phyloP scores from a whole-genome alignment of 2,329 filamentous ascomycete genomes.

The Colletotrichum plurivorum region DNA sequence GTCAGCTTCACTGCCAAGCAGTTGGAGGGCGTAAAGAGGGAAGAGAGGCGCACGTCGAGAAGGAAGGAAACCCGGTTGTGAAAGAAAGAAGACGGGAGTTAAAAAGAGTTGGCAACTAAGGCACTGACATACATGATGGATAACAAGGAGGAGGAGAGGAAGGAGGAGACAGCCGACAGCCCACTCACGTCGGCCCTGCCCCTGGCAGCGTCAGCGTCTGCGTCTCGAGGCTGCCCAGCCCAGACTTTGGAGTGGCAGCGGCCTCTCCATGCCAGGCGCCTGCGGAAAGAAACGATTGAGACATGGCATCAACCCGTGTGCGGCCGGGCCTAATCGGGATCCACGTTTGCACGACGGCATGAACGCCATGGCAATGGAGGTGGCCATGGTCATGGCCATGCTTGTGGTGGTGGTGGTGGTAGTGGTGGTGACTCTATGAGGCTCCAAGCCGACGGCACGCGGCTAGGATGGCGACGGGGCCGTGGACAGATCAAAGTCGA shows the following conservation, averaged over 20 bases:
- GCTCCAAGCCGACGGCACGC: constrained; percentile 30
- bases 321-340: constrained; percentile 34
- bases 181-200: constrained; percentile 21
- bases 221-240: constrained; percentile 34
- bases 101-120: constrained; percentile 37
- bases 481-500: constrained; percentile 35
- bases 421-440: constrained; percentile 25
- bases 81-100: constrained; percentile 35
- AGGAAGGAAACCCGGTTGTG: constrained; percentile 1
- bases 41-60: constrained; percentile 23
- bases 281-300: constrained; percentile 30
- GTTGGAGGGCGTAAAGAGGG: constrained; percentile 23
- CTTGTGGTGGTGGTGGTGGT: constrained; percentile 17
- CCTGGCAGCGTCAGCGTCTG: constrained; percentile 25
- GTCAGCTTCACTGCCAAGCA: constrained; percentile 32
- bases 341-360: constrained; percentile 36
- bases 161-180: constrained; percentile 15
- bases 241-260: constrained; percentile 23
- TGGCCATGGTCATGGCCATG: constrained; percentile 16
- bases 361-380: constrained; percentile 27
- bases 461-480: constrained; percentile 32
- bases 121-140: constrained; percentile 38
- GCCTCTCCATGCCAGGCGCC: constrained; percentile 19
- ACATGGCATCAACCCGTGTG: constrained; percentile 34
- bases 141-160: constrained; percentile 26